Base-by-base conservation (phyloP, 306 rosid species). In the Trifolium pratense region DNA sequence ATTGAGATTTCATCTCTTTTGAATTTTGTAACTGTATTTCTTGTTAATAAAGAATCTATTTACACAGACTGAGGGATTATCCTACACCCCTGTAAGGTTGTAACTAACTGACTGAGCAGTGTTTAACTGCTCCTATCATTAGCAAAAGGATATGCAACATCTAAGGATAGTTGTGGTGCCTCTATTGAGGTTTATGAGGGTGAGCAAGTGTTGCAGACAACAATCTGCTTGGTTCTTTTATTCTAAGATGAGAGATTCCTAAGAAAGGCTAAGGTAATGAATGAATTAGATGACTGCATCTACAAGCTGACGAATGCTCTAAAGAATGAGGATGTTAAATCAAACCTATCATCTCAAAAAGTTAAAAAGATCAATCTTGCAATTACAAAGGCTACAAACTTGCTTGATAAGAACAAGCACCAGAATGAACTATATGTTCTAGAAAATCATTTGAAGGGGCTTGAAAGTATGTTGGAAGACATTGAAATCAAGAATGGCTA, bases 161-260 rank as follows among this genome's bases (percentile, higher is more conserved):
- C 0, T 59, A 1, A 7, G 0, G 89, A 86, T 76, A 20, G 70
- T 72, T 87, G 78, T 0, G 1, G 13, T 2, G 72, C 18, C 12
- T 0, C 0, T 4, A 34, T 87, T n/a, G 0, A 9, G 1, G 86
- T 89, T 12, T 84, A 57, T 15, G 87, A 84, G 52, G 92, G 92
- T 0, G 92, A 53, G 62, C 81, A 3, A 71, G 72, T 34, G 67
- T 79, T 0, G 17, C 14, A 1, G 88, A 88, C 39, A 86, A 88
- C 79, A 87, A 87, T 63, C 14, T 78, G 75, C 63, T 89, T 2
- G 96, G 87, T 0, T 58, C 42, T 3, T 87, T 84, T 4, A 0
- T 0, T 11, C 62, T 81, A 88, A 21, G 90, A 88, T 1, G 83
- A 63, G 25, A 79, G 60, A 49, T 80, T 68, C 65, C 68, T 59